Evolutionary conservation across 75 land plant species (phyloP), one percentile per base, ranked within the genome.

Genomic region (Pinus albicaulis): DNA sequence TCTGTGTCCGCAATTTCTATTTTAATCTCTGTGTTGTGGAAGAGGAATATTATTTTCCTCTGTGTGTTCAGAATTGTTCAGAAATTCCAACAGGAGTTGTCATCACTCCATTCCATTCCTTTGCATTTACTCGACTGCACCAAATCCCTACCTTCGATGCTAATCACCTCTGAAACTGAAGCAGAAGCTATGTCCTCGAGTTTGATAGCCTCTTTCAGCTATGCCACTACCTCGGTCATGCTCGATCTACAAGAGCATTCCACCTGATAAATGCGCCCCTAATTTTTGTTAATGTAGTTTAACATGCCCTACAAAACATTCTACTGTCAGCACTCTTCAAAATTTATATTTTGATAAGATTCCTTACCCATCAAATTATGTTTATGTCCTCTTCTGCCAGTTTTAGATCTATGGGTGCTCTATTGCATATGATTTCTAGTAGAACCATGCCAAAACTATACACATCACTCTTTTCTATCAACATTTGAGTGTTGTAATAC

Each of bases 171-270:
- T 36, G 38, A 36, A 36, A 36, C 5, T 36, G 38, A 36, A 36
- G 3, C 0, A 36, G 38, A 36, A 36, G 38, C 38, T 36, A 36
- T 36, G 13, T 77, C 70, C 48, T 77, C 75, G n/a, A 24, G 12
- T 70, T 68, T 73, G 31, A 77, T 34, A 34, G 66, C 77, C 20
- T 73, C 73, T 48, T 77, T 77, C 7, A 81, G 80, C 56, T 85
- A 73, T 7, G 19, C 60, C 14, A 81, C 80, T 7, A 85, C 84
- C 72, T 78, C 79, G 12, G 41, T 59, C 77, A 81, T 81, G 48
- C 71, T 59, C 3, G 84, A 83, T 70, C 86, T 74, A n/a, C 44
- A 44, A 10, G 72, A 70, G 1, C 69, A 66, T 53, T 58, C 71
- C 48, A 44, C 58, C 23, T 19, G 55, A 13, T n/a, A 36, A 36